Conservation (phyloP, 345 rosid species). For the Combretum micranthum region DNA sequence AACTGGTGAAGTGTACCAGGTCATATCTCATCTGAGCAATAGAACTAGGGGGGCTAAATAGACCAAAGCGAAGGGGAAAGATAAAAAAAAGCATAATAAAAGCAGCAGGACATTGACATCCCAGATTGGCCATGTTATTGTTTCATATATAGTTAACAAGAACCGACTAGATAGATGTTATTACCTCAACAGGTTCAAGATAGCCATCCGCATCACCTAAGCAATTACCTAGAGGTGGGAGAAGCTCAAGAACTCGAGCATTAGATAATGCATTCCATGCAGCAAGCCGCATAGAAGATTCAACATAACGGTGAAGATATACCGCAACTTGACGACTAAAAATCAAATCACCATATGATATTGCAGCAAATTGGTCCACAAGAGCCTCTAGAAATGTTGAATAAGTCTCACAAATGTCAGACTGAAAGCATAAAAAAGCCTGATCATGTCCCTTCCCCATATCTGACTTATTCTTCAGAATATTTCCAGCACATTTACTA, state of each 20-base stretch:
- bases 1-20: too few relatives aligned
- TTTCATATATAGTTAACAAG: too few relatives aligned
- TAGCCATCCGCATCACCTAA: conserved; percentile 59
- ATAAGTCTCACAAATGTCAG: conserved; percentile 67
- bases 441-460: conserved; percentile 8
- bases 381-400: conserved; percentile 63
- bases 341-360: conserved; percentile 65
- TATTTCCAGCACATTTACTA: conserved; percentile 9
- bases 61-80: too few relatives aligned
- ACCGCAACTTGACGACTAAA: conserved; percentile 75
- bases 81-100: too few relatives aligned
- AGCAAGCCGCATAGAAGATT: conserved; percentile 55
- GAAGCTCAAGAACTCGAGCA: conserved; percentile 72
- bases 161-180: not conserved
- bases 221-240: conserved; percentile 67
- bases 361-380: conserved; percentile 73
- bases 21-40: too few relatives aligned
- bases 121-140: too few relatives aligned
- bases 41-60: too few relatives aligned
- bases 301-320: conserved; percentile 62
- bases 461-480: conserved; percentile 5
- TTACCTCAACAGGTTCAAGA: conserved; percentile 81
- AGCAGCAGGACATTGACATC: too few relatives aligned
- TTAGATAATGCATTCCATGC: conserved; percentile 66
- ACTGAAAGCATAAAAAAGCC: conserved; percentile 57